Conservation (phyloP, 148 eudicot species). For the Heliosperma pusillum region DNA sequence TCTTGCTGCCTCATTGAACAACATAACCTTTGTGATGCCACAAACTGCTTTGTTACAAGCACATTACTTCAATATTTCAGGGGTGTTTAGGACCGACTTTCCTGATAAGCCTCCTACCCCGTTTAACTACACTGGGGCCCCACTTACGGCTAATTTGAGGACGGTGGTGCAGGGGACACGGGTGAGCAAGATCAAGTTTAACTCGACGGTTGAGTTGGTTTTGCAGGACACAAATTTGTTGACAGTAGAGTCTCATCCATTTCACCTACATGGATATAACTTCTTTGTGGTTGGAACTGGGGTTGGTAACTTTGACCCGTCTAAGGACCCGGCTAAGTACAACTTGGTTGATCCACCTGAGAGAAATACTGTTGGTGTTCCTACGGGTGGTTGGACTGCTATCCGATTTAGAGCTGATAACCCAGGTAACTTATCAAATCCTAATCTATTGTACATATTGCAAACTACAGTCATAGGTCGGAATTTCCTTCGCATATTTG, state of each 20-base stretch:
- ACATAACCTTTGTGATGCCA: slow-evolving; percentile 63
- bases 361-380: slow-evolving; percentile 60
- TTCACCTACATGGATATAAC: slow-evolving; percentile 57
- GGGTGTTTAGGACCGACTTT: slow-evolving; percentile 47
- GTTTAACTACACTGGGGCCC: slow-evolving; percentile 61
- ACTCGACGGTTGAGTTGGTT: slow-evolving; percentile 51
- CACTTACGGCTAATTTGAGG: slow-evolving; percentile 42
- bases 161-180: slow-evolving; percentile 36
- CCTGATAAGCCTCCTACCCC: slow-evolving; percentile 47
- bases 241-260: slow-evolving; percentile 51
- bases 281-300: slow-evolving; percentile 63
- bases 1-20: slow-evolving; percentile 53
- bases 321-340: slow-evolving; percentile 42
- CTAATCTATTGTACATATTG: no score
- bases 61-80: slow-evolving; percentile 37
- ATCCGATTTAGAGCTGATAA: slow-evolving; percentile 54
- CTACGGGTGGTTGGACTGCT: slow-evolving; percentile 65
- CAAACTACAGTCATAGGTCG: no score
- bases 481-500: no score
- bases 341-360: slow-evolving; percentile 61
- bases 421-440: slow-evolving; percentile 35
- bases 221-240: slow-evolving; percentile 48
- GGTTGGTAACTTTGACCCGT: slow-evolving; percentile 45
- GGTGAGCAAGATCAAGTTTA: slow-evolving; percentile 40
- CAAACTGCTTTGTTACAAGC: slow-evolving; percentile 50